These are phyloP conservation scores for Tephrocybe rancida DNA, from an alignment of 768 basidiomycete genomes.

Conservation along the genomic window DNA sequence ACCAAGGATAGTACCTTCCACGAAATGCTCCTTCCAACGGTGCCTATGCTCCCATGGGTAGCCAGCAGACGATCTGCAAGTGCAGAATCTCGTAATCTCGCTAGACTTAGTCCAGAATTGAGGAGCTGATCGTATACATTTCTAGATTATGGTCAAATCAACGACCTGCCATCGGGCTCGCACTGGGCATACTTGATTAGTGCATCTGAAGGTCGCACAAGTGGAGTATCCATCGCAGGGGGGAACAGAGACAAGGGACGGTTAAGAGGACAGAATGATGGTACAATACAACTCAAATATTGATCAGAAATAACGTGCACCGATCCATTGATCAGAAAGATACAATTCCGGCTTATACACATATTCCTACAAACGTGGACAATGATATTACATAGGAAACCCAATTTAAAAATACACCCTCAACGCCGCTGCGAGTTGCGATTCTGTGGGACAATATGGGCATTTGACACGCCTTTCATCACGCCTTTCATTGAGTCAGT, in stretches of 20 bases:
- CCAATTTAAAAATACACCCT: constrained; percentile 62
- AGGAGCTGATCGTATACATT: constrained; percentile 49
- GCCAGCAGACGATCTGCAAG: constrained; percentile 61
- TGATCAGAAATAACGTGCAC: too few relatives aligned
- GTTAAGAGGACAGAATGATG: neutral
- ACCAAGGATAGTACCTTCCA: constrained; percentile 69
- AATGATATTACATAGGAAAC: too few relatives aligned
- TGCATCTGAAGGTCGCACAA: constrained; percentile 12
- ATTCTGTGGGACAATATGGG: constrained; percentile 93
- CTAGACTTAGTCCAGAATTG: constrained; percentile 52
- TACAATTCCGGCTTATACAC: too few relatives aligned
- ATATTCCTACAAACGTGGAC: too few relatives aligned
- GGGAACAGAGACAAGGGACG: neutral
- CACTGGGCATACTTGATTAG: constrained; percentile 20
- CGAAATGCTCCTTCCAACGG: constrained; percentile 77
- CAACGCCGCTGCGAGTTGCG: constrained; percentile 53
- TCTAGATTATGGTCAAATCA: constrained; percentile 25
- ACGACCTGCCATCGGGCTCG: constrained; percentile 15
- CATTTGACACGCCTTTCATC: constrained; percentile 84
- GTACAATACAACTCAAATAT: neutral
- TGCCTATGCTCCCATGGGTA: constrained; percentile 41
- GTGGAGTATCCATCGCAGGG: constrained; percentile 8
- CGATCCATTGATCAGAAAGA: too few relatives aligned
- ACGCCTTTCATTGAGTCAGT: constrained; percentile 12
- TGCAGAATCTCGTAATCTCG: constrained; percentile 69